Conservation (phyloP, 2,329 filamentous ascomycete species). For the Aspergillus sp. region DNA sequence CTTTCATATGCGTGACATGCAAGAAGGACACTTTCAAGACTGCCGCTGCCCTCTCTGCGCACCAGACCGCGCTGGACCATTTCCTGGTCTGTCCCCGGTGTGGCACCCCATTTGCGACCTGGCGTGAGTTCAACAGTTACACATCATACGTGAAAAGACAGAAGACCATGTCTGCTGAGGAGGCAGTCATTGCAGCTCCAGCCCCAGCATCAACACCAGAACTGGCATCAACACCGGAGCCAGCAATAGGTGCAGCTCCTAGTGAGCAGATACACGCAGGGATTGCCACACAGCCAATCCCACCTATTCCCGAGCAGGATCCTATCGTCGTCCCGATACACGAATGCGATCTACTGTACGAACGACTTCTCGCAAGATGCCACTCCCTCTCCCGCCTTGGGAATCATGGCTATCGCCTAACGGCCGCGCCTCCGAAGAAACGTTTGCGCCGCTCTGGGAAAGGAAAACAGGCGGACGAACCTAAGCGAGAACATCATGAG, state of each 20-base stretch:
- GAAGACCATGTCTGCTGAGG: not conserved
- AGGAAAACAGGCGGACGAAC: not conserved
- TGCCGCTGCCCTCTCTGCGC: slow-evolving; percentile 4
- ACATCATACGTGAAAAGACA: not conserved
- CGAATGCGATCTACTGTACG: slow-evolving; percentile 1
- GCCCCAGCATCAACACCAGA: not conserved
- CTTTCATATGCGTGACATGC: slow-evolving; percentile 9
- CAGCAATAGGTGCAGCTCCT: not conserved
- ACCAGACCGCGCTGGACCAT: slow-evolving; percentile 11
- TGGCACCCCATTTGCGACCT: not conserved
- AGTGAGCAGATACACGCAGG: too few species aligned
- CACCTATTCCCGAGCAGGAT: not conserved
- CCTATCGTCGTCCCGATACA: slow-evolving; percentile 1
- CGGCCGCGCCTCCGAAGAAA: not conserved
- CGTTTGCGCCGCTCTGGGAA: not conserved
- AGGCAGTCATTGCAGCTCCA: not conserved
- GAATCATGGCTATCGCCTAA: slow-evolving; percentile 6
- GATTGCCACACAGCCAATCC: not conserved
- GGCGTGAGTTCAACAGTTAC: not conserved
- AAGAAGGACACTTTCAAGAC: slow-evolving; percentile 8
- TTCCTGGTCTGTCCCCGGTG: not conserved
- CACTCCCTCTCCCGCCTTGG: slow-evolving; percentile 12
- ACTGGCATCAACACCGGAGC: not conserved
- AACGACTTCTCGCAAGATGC: slow-evolving; percentile 13
- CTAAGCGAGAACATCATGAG: not conserved